Conservation (phyloP, 1,284 basidiomycete genomes). For the Phenoliferia sp. region DNA sequence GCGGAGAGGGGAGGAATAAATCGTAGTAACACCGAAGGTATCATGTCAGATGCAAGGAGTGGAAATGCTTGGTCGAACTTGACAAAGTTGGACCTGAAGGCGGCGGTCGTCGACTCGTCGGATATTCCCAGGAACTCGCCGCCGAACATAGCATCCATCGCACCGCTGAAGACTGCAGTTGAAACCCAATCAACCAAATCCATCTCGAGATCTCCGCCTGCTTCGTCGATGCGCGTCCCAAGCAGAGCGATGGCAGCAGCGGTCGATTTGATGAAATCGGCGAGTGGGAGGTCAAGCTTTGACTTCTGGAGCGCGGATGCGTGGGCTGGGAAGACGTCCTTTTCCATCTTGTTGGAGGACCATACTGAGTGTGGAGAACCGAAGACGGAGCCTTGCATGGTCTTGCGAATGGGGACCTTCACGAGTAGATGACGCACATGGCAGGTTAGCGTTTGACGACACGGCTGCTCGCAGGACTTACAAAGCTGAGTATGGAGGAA, state of each 20-base stretch:
- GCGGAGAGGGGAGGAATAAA: conserved; percentile 15
- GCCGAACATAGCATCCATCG: conserved; percentile 23
- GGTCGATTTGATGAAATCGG: conserved; percentile 14
- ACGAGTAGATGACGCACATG: neutral
- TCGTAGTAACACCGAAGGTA: conserved; percentile 22
- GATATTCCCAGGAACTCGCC: neutral
- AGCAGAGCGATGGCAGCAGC: conserved; percentile 6
- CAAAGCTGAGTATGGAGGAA: conserved; percentile 19
- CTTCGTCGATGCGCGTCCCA: neutral
- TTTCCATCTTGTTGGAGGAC: conserved; percentile 4
- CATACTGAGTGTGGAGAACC: conserved; percentile 10
- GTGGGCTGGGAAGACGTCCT: conserved; percentile 25
- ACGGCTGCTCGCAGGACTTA: neutral
- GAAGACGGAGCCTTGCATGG: conserved; percentile 23
- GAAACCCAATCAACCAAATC: conserved; percentile 16
- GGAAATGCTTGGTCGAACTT: conserved; percentile 41
- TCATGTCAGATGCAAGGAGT: conserved; percentile 36
- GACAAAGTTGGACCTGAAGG: conserved; percentile 25
- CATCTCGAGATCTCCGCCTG: conserved; percentile 7
- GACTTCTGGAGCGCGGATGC: conserved; percentile 15
- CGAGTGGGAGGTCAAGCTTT: conserved; percentile 12
- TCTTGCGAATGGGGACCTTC: conserved; percentile 26
- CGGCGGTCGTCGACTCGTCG: conserved; percentile 4
- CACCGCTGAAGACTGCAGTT: conserved; percentile 18
- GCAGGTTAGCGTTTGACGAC: neutral